Base-by-base conservation (phyloP, 2,329 filamentous ascomycete genomes). In the Gaeumannomyces tritici region DNA sequence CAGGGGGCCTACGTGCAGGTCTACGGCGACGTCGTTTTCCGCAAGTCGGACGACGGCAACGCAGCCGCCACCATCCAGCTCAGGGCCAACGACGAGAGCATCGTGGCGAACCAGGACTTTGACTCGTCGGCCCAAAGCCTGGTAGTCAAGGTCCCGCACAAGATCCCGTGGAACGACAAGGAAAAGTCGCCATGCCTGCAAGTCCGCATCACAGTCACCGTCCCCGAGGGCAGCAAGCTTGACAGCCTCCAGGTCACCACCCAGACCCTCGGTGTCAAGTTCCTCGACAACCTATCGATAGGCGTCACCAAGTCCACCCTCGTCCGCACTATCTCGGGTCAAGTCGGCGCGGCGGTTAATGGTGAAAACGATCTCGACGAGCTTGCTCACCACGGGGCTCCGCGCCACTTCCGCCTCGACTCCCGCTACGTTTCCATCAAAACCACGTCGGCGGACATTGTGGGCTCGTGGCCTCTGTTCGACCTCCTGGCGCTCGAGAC, bases 381-480 rank as follows among this genome's bases (percentile, higher is more conserved):
- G 11, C 67, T 70, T 60, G 65, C 66, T 18, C 70, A 69, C 62
- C 28, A 67, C 15, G 69, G 69, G 4, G 68, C 72, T 0, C 71
- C 69, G 3, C 61, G 68, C 11, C 71, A 75, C 1, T 83, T 79
- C 69, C 65, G 66, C 8, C 70, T 84, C 57, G 70, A 76, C 62
- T 77, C 78, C 0, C 75, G 78, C 35, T 67, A 74, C 60, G 76
- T 80, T 62, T 68, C 73, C 31, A 73, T 80, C 18, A 66, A 69
- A 29, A 79, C 80, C 24, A 74, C 75, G 3, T 75, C 79, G 1
- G 79, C 79, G 9, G 60, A 70, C 18, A 76, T 85, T 64, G 63
- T 64, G 18, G 82, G 82, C 33, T 76, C 74, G 69, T 83, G 79
- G 73, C 79, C 82, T 0, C 72, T 84, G 1, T 80, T 78, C 68